Base-by-base conservation (phyloP, 345 rosid species). In the Anastatica hierochuntica region DNA sequence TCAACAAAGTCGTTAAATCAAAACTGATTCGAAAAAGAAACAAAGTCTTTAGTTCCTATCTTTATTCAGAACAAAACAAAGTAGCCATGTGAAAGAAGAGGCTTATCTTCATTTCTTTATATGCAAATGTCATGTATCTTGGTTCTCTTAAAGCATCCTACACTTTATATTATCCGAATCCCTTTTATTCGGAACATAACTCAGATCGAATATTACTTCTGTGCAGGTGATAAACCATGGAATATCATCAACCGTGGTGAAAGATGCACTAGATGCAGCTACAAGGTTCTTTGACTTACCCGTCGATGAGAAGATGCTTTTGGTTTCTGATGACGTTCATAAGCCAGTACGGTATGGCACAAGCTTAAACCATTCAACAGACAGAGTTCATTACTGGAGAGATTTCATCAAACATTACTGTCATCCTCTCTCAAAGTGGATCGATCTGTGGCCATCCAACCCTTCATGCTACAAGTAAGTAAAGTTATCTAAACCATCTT, bases 361-460 rank as follows among this genome's bases (percentile, higher is more conserved):
- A 45, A 80, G 86, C 58, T 13, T 80, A 12, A 80, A 75, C 63
- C 86, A 71, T 58, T 20, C 63, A 30, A 61, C 3, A 5, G 83
- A 77, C 46, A 68, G 47, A 68, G 72, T 77, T 55, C 72, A 68
- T 47, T 77, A 65, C 49, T 77, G 86, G 86, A 77, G 86, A 75
- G 86, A 80, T 27, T 80, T 80, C 74, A 66, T 80, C 54, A 80
- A 80, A 63, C 80, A 75, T 26, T 77, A 77, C 70, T 68, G 72
- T 19, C 74, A 80, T 56, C 86, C 85, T 20, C 71, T 73, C 66
- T 63, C 80, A 15, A 66, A 73, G 6, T 80, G 82, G 86, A 75
- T 73, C 51, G 59, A 73, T 42, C 58, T 73, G 16, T 77, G 86
- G 86, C 83, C 86, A 54, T 64, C 74, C 29, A 73, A 71, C 48